Base-by-base conservation (phyloP, 2,329 filamentous ascomycete species). In the Fusarium avenaceum region DNA sequence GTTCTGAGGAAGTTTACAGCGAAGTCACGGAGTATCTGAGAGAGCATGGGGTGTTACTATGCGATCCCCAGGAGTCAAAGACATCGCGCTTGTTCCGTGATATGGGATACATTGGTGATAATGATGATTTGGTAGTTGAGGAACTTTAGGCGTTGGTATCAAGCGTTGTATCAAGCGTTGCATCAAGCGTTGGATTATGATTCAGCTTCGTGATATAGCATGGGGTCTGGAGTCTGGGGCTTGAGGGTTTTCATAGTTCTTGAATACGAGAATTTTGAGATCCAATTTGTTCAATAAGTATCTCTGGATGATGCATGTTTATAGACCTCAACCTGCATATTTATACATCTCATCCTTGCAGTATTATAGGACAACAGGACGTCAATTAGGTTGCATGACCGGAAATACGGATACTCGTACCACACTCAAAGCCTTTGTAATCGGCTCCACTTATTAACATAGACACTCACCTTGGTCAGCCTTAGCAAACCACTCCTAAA, bases 401-500 rank as follows among this genome's bases (percentile, higher is more conserved):
- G 61, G 61, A 64, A 64, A 64, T 64, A 64, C 61, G 61, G 59
- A 64, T 59, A 47, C 32, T 46, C 15, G 6, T 22, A 22, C 22
- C 4, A 22, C 6, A n/a, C 28, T 30, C 24, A 24, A 54, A 59
- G 54, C 51, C 58, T 67, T 72, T 63, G 60, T 66, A 59, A 73
- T 63, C 42, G 19, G 17, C 55, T 13, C 49, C 60, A 61, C 46
- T 60, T 60, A 64, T 57, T 51, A 56, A 71, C 57, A 40, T 28
- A 50, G 46, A 33, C 10, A 15, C 38, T 44, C 28, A 2, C 35
- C 20, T 73, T 59, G 62, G 68, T 72, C 69, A 73, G 71, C 67
- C 65, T 63, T 66, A 57, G 46, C 43, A 68, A 69, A 44, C 50
- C 59, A 63, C 47, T 22, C 24, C 35, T 19, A 24, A 15, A 28